phyloP scores from a whole-genome alignment of 345 rosid genomes.

The Nasturtium officinale region DNA sequence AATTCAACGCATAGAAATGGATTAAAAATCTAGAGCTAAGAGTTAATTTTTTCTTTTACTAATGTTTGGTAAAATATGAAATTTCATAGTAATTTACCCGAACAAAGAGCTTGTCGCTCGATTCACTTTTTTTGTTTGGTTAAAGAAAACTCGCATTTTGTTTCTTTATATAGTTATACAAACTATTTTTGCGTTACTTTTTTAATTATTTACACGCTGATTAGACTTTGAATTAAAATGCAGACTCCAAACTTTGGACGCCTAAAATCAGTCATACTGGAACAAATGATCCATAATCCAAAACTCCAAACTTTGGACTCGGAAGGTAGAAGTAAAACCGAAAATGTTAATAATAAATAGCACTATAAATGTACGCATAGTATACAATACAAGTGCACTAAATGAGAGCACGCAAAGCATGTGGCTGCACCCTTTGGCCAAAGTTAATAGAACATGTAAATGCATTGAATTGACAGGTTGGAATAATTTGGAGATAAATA shows the following conservation, averaged over 20 bases:
- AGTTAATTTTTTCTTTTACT: neutral
- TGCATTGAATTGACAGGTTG: conserved; percentile 35
- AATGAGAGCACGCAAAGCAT: conserved; percentile 43
- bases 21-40: neutral
- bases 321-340: neutral
- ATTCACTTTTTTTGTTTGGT: neutral
- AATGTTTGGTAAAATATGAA: neutral
- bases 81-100: neutral
- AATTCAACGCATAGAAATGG: neutral
- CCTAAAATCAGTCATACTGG: neutral
- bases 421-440: conserved; percentile 35
- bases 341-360: neutral
- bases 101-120: neutral
- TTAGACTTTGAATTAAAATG: neutral
- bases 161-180: neutral
- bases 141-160: neutral
- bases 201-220: neutral
- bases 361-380: neutral
- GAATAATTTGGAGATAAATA: conserved; percentile 15
- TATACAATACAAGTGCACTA: conserved; percentile 27
- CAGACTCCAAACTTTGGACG: too few species aligned
- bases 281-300: neutral
- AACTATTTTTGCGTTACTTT: neutral
- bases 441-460: conserved; percentile 30
- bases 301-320: neutral